Base-by-base conservation (phyloP, 202 grass and related monocot genomes). In the Schoenoplectus tabernaemontani region DNA sequence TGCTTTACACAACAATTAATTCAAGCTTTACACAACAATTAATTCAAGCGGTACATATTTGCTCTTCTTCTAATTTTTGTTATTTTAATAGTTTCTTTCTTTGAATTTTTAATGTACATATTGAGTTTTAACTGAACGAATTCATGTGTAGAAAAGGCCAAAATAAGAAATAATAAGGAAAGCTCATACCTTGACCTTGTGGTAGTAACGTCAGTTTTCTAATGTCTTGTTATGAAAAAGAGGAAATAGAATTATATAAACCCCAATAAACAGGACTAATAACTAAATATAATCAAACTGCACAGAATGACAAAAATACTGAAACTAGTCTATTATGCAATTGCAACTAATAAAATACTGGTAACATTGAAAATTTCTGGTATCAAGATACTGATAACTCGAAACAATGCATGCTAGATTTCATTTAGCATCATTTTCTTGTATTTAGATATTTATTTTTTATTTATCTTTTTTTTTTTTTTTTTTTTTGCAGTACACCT, bases 1-100 rank as follows among this genome's bases (percentile, higher is more conserved):
- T 97, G 91, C 78, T 90, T 97, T 70, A 83, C 80, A 1, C 91
- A 92, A 78, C n/a, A n/a, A n/a, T n/a, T n/a, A n/a, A n/a, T n/a
- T n/a, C n/a, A n/a, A n/a, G n/a, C n/a, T n/a, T n/a, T n/a, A n/a
- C n/a, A n/a, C n/a, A n/a, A n/a, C 89, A 98, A 62, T 82, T 95
- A 10, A 83, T 95, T 80, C 84, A 77, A n/a, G 88, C 60, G n/a
- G 96, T 98, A 98, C 60, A 61, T 56, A 82, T 4, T 64, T 24
- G 22, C 33, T 32, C 1, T 61, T 4, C 0, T 85, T 59, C 4
- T 60, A 78, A 81, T 1, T 61, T 78, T 62, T 42, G 3, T 44
- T 86, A 0, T 1, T 0, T 26, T 19, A 20, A 30, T 50, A 4
- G 47, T 53, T 50, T 60, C 20, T 58, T 42, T 82, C 11, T 32